Conservation (phyloP, 768 basidiomycete genomes). For the Trametes punicea region DNA sequence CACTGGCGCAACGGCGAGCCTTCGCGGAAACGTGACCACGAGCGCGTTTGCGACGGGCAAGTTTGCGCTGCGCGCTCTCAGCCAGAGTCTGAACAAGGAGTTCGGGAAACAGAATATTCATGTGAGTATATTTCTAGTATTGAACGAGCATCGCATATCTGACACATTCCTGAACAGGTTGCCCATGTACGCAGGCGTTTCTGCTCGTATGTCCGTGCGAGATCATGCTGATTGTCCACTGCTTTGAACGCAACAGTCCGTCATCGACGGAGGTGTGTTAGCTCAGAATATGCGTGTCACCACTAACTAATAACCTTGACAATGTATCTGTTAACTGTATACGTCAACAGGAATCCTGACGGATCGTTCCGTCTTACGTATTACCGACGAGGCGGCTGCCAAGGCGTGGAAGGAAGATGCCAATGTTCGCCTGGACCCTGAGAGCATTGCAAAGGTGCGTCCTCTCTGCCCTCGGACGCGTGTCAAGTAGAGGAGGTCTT, state of each 20-base stretch:
- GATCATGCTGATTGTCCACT: background rate
- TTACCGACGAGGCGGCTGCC: slow-evolving; percentile 11
- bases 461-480: background rate
- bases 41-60: slow-evolving; percentile 41
- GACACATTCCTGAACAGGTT: slow-evolving; percentile 37
- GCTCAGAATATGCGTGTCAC: background rate
- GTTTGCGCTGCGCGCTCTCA: slow-evolving; percentile 39
- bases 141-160: background rate
- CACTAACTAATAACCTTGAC: background rate
- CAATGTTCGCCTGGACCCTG: slow-evolving; percentile 52
- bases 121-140: slow-evolving; percentile 23
- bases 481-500: background rate
- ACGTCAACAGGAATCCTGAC: slow-evolving; percentile 34
- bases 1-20: slow-evolving; percentile 42
- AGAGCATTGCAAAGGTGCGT: slow-evolving; percentile 66
- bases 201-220: background rate
- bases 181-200: slow-evolving; percentile 53
- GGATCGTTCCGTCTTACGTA: slow-evolving; percentile 31
- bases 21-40: slow-evolving; percentile 38
- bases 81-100: slow-evolving; percentile 43
- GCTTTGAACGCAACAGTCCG: slow-evolving; percentile 39
- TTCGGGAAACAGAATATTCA: slow-evolving; percentile 45
- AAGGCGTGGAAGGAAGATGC: slow-evolving; percentile 43
- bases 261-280: slow-evolving; percentile 61
- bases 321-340: background rate